Percentiles rank a stretch among this genome's conserved stretches.
Conservation (phyloP, 2,329 filamentous ascomycete genomes). For the Penicillium nordicum region DNA sequence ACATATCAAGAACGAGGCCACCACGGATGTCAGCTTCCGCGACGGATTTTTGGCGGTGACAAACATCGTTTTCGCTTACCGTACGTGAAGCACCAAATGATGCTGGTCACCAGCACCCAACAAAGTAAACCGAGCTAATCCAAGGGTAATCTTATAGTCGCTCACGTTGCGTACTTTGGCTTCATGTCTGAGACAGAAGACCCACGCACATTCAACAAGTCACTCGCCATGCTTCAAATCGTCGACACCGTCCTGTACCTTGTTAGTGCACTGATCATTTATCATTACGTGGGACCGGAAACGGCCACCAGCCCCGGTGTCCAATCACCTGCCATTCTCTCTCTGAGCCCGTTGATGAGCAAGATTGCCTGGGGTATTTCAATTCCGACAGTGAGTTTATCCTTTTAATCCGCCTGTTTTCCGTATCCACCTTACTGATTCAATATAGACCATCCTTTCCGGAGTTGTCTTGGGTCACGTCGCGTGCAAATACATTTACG, state of each 20-base stretch:
- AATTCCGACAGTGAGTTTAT: constrained; percentile 54
- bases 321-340: constrained; percentile 63
- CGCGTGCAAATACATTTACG: constrained; percentile 63
- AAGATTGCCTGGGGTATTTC: constrained; percentile 67
- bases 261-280: constrained; percentile 63
- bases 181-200: constrained; percentile 63
- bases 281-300: constrained; percentile 60
- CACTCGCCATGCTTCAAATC: constrained; percentile 60
- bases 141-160: constrained; percentile 30
- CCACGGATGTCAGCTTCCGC: constrained; percentile 45
- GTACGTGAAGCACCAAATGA: constrained; percentile 26
- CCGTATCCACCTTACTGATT: not conserved
- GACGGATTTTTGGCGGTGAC: constrained; percentile 58
- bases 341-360: constrained; percentile 53
- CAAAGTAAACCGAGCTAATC: not conserved
- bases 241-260: constrained; percentile 62
- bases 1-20: constrained; percentile 33
- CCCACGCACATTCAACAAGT: constrained; percentile 59
- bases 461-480: constrained; percentile 68
- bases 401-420: not conserved
- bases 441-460: constrained; percentile 57
- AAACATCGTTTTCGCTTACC: constrained; percentile 69
- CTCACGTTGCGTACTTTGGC: constrained; percentile 64
- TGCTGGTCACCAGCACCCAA: not conserved
- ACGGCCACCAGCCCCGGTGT: constrained; percentile 37